phyloP scores from a whole-genome alignment of 805 yeast genomes.

The Kazachstania psychrophila region DNA sequence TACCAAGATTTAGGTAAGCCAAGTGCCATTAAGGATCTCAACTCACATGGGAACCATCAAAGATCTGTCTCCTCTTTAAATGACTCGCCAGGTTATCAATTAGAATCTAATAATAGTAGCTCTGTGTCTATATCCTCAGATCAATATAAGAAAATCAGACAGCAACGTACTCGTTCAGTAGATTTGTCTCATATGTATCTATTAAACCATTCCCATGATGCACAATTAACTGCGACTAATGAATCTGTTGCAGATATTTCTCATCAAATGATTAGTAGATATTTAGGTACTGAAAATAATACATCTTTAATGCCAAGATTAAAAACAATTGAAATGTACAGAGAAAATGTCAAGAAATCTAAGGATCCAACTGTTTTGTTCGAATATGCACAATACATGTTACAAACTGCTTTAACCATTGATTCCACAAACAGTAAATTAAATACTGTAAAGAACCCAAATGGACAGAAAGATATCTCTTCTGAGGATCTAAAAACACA shows the following conservation, averaged over 20 bases:
- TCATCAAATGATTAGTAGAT: constrained; percentile 43
- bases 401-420: constrained; percentile 70
- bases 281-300: constrained; percentile 41
- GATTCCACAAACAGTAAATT: constrained; percentile 21
- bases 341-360: constrained; percentile 74
- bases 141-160: constrained; percentile 10
- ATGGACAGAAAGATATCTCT: constrained; percentile 3
- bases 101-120: background rate
- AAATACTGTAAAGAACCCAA: background rate
- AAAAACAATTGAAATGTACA: constrained; percentile 78
- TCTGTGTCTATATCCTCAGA: constrained; percentile 1
- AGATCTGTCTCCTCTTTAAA: too few relatives aligned
- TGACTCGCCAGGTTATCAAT: too few relatives aligned
- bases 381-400: constrained; percentile 83
- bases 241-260: constrained; percentile 41
- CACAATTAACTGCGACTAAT: constrained; percentile 32
- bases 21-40: too few relatives aligned
- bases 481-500: constrained; percentile 39
- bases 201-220: constrained; percentile 25
- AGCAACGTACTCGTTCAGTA: constrained; percentile 28
- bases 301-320: constrained; percentile 57
- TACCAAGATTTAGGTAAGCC: background rate
- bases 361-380: constrained; percentile 82
- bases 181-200: constrained; percentile 36
- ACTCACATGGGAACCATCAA: too few relatives aligned